Conservation (phyloP, 768 basidiomycete species). For the Lactarius sanguifluus region DNA sequence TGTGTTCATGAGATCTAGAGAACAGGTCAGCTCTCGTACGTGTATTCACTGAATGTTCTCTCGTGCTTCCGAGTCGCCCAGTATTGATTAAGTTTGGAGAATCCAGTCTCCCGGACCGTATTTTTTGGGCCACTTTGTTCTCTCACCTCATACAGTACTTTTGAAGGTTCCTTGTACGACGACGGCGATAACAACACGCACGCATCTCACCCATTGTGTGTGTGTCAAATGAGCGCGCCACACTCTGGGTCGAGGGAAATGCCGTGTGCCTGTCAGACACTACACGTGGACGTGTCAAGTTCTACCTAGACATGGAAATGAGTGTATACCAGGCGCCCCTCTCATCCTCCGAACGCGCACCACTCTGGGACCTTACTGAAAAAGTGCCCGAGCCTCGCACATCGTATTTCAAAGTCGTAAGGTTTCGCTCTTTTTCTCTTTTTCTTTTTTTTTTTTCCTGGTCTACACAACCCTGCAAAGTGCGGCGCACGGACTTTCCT, state of each 20-base stretch:
- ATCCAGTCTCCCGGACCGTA: no score
- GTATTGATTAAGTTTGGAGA: background rate
- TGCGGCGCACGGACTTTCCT: constrained; percentile 18
- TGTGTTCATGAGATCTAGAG: background rate
- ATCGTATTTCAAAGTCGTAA: constrained; percentile 5
- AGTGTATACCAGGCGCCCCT: background rate
- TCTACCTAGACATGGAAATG: no score
- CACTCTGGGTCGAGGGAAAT: background rate
- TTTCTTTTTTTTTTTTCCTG: background rate
- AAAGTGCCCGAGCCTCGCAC: constrained; percentile 10
- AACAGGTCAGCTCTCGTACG: background rate
- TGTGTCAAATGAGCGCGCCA: background rate
- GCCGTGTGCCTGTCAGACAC: background rate
- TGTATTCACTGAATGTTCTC: background rate
- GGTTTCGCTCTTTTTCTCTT: background rate
- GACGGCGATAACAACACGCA: background rate
- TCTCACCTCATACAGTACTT: background rate
- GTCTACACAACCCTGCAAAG: background rate
- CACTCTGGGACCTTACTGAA: no score
- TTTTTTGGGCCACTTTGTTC: background rate
- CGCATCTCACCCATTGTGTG: background rate
- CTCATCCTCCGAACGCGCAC: background rate
- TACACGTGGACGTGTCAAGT: no score
- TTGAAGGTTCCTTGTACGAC: background rate
- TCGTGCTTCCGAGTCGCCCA: background rate